phyloP scores from a whole-genome alignment of 768 basidiomycete genomes.

The Tricholoma sp. region DNA sequence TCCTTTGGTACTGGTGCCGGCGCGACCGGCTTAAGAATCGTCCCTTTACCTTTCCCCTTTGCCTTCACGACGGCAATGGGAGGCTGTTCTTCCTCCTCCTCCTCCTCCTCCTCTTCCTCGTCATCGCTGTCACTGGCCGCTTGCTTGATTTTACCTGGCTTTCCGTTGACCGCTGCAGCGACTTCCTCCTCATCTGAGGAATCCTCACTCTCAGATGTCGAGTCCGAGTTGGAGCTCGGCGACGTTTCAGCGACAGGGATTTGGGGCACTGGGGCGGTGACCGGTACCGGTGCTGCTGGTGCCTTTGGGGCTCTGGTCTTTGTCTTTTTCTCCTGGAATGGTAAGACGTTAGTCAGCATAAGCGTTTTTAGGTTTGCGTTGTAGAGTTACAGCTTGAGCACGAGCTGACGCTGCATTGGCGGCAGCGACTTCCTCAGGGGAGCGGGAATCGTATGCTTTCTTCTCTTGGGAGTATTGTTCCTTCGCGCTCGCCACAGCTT shows the following conservation, averaged over 20 bases:
- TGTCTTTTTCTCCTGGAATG: conserved; percentile 21
- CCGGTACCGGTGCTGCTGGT: neutral
- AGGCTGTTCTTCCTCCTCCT: conserved; percentile 14
- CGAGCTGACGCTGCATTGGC: conserved; percentile 41
- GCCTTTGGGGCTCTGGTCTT: conserved; percentile 11
- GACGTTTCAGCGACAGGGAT: conserved; percentile 21
- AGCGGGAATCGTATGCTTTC: conserved; percentile 55
- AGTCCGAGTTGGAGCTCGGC: conserved; percentile 24
- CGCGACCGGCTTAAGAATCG: conserved; percentile 5
- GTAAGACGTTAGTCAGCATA: neutral
- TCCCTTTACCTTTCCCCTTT: conserved; percentile 19
- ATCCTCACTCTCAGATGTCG: conserved; percentile 29
- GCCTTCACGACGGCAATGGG: conserved; percentile 23
- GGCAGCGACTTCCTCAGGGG: conserved; percentile 43
- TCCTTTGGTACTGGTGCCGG: conserved; percentile 18
- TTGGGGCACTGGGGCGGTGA: conserved; percentile 15
- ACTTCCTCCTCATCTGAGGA: conserved; percentile 33
- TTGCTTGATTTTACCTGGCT: conserved; percentile 13
- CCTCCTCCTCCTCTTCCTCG: conserved; percentile 16
- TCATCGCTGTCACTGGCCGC: conserved; percentile 28
- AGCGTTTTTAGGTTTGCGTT: neutral
- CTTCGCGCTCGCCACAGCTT: conserved; percentile 55
- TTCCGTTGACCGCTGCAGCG: conserved; percentile 6
- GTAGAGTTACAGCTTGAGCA: conserved; percentile 29
- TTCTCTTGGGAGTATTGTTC: conserved; percentile 59